These are phyloP conservation scores for Purpureocillium lavendulum DNA, from an alignment of 2,329 filamentous ascomycete species.

Conservation along the genomic window DNA sequence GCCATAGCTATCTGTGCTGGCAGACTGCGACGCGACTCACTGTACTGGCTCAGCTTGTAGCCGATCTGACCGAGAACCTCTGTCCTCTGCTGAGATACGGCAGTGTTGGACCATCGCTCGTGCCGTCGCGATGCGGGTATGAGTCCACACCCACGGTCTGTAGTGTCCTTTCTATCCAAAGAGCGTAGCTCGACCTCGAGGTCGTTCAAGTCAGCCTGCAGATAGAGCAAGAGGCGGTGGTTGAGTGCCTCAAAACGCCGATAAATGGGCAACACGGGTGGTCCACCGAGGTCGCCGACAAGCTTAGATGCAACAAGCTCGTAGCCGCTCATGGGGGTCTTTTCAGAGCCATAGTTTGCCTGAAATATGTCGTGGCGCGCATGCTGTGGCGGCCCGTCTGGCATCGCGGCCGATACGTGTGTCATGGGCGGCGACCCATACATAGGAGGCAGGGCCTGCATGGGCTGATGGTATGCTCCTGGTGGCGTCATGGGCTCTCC, in stretches of 20 bases:
- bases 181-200: constrained; percentile 69
- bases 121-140: constrained; percentile 52
- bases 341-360: background rate
- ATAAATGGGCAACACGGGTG: constrained; percentile 55
- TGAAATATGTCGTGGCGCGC: background rate
- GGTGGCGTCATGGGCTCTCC: too few relatives aligned
- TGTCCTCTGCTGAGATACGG: constrained; percentile 51
- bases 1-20: too few relatives aligned
- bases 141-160: constrained; percentile 33
- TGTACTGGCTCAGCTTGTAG: constrained; percentile 60
- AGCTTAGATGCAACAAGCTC: constrained; percentile 52
- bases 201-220: constrained; percentile 78
- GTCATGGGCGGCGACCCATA: background rate
- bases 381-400: background rate
- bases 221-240: constrained; percentile 70
- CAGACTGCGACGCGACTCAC: too few relatives aligned
- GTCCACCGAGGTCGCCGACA: constrained; percentile 14
- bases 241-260: constrained; percentile 76
- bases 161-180: constrained; percentile 54
- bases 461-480: background rate
- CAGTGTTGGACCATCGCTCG: constrained; percentile 44
- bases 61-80: constrained; percentile 55
- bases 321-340: constrained; percentile 48
- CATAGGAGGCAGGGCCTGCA: background rate
- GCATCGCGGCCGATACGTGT: background rate